Percentiles rank a stretch among this genome's conserved stretches.
phyloP scores from a whole-genome alignment of 441 rosid species.

The Eugenia klotzschiana region DNA sequence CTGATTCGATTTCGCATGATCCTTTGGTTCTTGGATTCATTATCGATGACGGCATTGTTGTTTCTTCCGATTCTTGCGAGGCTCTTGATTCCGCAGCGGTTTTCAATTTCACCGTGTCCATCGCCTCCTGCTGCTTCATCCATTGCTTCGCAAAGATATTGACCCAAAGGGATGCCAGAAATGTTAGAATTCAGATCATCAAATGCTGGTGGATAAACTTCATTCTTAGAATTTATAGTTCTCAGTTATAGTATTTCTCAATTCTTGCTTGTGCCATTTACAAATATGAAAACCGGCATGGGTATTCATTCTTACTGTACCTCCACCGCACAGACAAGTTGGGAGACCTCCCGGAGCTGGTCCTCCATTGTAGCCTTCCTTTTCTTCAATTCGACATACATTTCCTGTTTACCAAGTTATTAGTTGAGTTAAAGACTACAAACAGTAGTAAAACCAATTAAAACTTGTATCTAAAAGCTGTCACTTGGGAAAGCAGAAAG shows the following conservation, averaged over 20 bases:
- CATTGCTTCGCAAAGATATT: neutral
- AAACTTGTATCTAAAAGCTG: neutral
- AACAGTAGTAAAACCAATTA: neutral
- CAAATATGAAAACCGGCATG: neutral
- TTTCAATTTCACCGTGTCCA: conserved; percentile 19
- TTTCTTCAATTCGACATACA: conserved; percentile 35
- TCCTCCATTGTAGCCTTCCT: conserved; percentile 49
- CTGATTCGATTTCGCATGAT: conserved; percentile 1
- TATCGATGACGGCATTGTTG: conserved; percentile 5
- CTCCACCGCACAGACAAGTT: conserved; percentile 40
- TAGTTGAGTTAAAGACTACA: neutral
- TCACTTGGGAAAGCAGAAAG: neutral
- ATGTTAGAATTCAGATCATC: neutral
- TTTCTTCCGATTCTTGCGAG: conserved; percentile 13
- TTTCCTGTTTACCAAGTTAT: conserved; percentile 27
- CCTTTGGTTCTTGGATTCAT: conserved; percentile 1
- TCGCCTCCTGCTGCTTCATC: conserved; percentile 32
- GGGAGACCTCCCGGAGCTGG: conserved; percentile 38
- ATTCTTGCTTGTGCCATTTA: neutral
- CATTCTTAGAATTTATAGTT: neutral
- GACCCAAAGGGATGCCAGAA: neutral
- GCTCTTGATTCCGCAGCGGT: conserved; percentile 2
- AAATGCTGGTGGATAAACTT: neutral
- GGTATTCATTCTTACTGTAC: conserved; percentile 14
- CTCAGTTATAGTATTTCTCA: neutral